Base-by-base conservation (phyloP, 495 filamentous ascomycete species). In the Pseudoneurospora amorphoporcata region DNA sequence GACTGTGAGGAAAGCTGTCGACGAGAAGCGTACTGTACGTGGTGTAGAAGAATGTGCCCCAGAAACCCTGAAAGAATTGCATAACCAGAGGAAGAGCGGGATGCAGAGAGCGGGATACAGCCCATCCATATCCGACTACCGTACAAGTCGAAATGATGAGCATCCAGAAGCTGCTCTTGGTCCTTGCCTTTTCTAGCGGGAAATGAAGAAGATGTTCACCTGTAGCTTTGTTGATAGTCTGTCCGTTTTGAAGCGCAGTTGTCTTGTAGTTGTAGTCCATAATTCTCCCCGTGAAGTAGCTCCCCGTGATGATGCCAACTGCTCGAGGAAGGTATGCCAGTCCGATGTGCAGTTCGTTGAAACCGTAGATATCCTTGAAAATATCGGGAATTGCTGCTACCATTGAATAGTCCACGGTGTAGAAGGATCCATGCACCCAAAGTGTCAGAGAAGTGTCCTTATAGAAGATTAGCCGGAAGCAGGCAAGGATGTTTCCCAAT, bases 301-400 rank as follows among this genome's bases (percentile, higher is more conserved):
- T 70, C 9, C 73, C 76, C 29, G 74, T 17, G 42, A 74, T 76
- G 38, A 76, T 81, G 23, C 86, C 85, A 1, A 82, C 71, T 1
- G 83, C 83, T 42, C 85, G 81, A 5, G 86, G 80, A 8, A 87
- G 80, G 41, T 84, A 87, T 69, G 82, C 83, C 2, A 86, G 77
- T n/a, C 86, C 86, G 42, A 87, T 75, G 32, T 86, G 75, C 32
- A 88, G 78, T 65, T 86, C 85, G 71, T 86, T 77, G 39, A 85
- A 81, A 16, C 78, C 78, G 75, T 88, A 88, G 4, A 82, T 70
- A 0, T 80, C 77, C 14, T 75, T 72, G 71, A 77, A 85, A n/a
- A 85, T 82, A 42, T 77, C 78, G 0, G 84, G 82, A n/a, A 84
- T 82, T 1, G 81, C 77, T n/a, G 81, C 70, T 38, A 71, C 58